Evolutionary conservation across 192 early-diverging fungal genomes (phyloP).

Genomic region (Coemansia sp.): DNA sequence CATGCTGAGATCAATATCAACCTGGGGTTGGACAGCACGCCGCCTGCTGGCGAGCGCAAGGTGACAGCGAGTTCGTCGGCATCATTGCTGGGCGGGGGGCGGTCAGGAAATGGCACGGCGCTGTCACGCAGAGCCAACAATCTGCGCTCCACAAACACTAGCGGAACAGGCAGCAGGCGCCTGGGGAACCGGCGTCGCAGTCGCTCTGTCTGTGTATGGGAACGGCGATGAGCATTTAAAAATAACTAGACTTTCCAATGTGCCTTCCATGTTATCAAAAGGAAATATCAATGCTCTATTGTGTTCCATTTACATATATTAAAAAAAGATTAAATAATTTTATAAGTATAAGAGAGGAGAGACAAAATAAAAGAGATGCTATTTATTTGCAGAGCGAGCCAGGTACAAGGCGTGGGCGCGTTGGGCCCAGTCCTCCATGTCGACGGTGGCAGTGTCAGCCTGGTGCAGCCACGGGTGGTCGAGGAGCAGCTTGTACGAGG

Average conservation of each 20-base stretch:
- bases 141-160: not conserved
- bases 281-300: not conserved
- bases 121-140: not conserved
- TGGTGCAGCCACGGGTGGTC: conserved; percentile 75
- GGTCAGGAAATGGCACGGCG: not conserved
- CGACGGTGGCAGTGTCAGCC: conserved; percentile 65
- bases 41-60: conserved; percentile 3
- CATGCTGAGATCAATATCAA: conserved; percentile 27
- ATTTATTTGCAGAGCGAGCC: conserved; percentile 8
- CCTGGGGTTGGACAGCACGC: conserved; percentile 26
- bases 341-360: not conserved
- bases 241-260: no score
- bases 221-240: conserved; percentile 7
- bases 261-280: no score
- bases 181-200: conserved; percentile 29
- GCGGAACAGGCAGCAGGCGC: not conserved
- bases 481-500: conserved; percentile 74
- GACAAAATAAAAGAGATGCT: not conserved
- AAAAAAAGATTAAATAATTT: not conserved
- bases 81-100: conserved; percentile 5
- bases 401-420: conserved; percentile 56
- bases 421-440: conserved; percentile 81
- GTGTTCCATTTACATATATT: not conserved
- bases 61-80: not conserved
- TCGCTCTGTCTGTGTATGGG: conserved; percentile 38